Base-by-base conservation (phyloP, 805 yeast genomes). In the Sungouiella thailandica region DNA sequence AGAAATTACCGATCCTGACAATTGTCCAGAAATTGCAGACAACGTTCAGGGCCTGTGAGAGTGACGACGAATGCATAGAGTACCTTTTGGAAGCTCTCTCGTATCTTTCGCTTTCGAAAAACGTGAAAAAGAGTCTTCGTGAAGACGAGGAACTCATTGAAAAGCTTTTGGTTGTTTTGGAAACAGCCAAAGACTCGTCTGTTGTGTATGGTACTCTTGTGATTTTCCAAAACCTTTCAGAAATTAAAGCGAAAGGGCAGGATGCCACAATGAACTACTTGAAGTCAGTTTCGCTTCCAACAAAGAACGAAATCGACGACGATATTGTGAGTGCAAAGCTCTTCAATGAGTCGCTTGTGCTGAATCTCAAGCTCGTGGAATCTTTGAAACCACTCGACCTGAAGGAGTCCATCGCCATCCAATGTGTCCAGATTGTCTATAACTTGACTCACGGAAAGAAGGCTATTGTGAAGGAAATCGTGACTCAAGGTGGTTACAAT, bases 401-500 rank as follows among this genome's bases (percentile, higher is more conserved):
- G 8, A 19, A 19, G 22, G 22, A 9, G 6, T 39, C 36, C 19
- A 25, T 29, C 7, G 17, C 20, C 5, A 28, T 23, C 19, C 40
- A 28, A 3, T 23, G 35, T 6, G 37, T 72, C 4, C 42, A 39
- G 17, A 50, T 72, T 1, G 39, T 74, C 7, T 48, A 53, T 37
- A 60, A 62, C 46, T 43, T 72, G 1, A 47, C 72, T 1, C 25
- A 37, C 3, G n/a, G n/a, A n/a, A n/a, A n/a, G n/a, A 49, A 47
- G 15, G 64, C 53, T 29, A 48, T 41, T 7, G 49, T 49, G 18
- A 25, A 23, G 1, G 66, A 57, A n/a, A 42, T 72, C 4, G 69
- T 68, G 7, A 57, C 64, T 29, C 75, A 72, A 43, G 78, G 78
- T 1, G 70, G 66, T 0, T 39, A 72, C 25, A 62, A 55, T 27